A percentile compares a stretch with the other conserved stretches of the same genome.
These are phyloP conservation scores for Naganishia sp. DNA, from an alignment of 1,284 basidiomycete species.

Conservation along the genomic window DNA sequence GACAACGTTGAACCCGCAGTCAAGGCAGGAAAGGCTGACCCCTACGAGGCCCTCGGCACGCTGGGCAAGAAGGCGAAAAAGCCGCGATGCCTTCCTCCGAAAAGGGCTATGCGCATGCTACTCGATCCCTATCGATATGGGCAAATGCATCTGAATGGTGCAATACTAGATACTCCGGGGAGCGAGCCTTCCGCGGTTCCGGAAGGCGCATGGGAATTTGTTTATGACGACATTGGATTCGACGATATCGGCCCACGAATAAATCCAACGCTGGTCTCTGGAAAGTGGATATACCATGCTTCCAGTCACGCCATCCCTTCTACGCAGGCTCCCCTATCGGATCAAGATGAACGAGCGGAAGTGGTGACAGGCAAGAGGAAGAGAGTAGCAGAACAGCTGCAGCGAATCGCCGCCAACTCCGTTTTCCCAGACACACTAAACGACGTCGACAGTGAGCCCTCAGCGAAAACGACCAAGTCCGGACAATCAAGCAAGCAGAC, in stretches of 20 bases:
- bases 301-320: background rate
- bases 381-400: constrained; percentile 13
- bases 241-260: constrained; percentile 14
- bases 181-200: background rate
- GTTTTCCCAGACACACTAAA: constrained; percentile 16
- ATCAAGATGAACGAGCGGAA: constrained; percentile 2
- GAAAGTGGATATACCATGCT: constrained; percentile 9
- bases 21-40: background rate
- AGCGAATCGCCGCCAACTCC: constrained; percentile 15
- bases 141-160: constrained; percentile 14
- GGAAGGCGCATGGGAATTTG: constrained; percentile 17
- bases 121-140: constrained; percentile 32
- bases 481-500: background rate
- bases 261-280: constrained; percentile 9
- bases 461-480: constrained; percentile 2
- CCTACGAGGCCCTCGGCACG: constrained; percentile 13
- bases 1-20: background rate
- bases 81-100: constrained; percentile 24
- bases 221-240: constrained; percentile 11
- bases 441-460: constrained; percentile 9
- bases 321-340: background rate
- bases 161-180: background rate
- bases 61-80: constrained; percentile 27
- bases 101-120: constrained; percentile 21
- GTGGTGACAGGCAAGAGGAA: constrained; percentile 38